A percentile compares a stretch with the other conserved stretches of the same genome.
Evolutionary conservation across 495 filamentous ascomycete species (phyloP).

Genomic region (Hypoxylon crocopeplum): DNA sequence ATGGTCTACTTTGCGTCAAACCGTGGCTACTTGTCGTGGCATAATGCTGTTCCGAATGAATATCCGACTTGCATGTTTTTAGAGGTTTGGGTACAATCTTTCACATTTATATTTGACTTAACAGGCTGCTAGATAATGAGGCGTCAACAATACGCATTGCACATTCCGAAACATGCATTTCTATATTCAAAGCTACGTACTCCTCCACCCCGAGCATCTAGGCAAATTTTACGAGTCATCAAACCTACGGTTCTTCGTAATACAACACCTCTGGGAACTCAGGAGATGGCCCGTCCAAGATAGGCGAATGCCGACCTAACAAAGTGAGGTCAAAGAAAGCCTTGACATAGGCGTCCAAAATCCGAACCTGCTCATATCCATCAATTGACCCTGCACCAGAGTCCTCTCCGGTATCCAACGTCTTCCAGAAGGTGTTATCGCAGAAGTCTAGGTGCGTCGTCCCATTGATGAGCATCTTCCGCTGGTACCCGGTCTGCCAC

Average conservation of each 20-base stretch:
- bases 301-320: neutral
- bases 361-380: slow-evolving; percentile 9
- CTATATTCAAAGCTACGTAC: too few relatives aligned
- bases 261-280: slow-evolving; percentile 37
- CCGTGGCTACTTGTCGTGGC: too few relatives aligned
- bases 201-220: too few relatives aligned
- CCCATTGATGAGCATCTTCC: slow-evolving; percentile 31
- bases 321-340: slow-evolving; percentile 42
- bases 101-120: too few relatives aligned
- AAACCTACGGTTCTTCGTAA: neutral
- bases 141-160: too few relatives aligned
- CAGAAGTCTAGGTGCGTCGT: slow-evolving; percentile 42
- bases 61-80: too few relatives aligned
- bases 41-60: too few relatives aligned
- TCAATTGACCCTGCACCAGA: slow-evolving; percentile 27
- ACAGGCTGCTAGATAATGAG: too few relatives aligned
- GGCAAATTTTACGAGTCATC: too few relatives aligned
- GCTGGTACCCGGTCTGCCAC: slow-evolving; percentile 32
- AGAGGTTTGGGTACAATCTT: too few relatives aligned
- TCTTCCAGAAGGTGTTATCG: slow-evolving; percentile 42
- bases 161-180: too few relatives aligned
- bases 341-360: slow-evolving; percentile 30
- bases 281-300: slow-evolving; percentile 19
- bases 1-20: too few relatives aligned
- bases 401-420: slow-evolving; percentile 5